Percentiles rank a stretch among this genome's conserved stretches.
These are phyloP conservation scores for Russula lepida DNA, from an alignment of 768 basidiomycete genomes.

Conservation along the genomic window DNA sequence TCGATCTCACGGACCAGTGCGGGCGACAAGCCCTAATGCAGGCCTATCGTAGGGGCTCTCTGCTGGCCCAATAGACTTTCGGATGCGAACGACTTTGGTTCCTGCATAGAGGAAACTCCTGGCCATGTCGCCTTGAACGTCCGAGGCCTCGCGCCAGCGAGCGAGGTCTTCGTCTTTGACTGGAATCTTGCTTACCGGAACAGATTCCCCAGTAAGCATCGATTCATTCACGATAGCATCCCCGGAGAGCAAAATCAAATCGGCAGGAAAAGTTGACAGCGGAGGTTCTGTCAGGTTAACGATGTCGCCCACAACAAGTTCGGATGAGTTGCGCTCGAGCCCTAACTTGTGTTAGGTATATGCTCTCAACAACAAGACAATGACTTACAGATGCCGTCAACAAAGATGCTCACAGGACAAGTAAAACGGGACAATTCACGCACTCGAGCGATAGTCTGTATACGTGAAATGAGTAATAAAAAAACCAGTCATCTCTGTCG, in stretches of 20 bases:
- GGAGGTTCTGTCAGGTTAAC: slow-evolving; percentile 77
- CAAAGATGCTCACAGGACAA: slow-evolving; percentile 63
- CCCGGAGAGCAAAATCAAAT: slow-evolving; percentile 86
- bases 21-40: slow-evolving; percentile 73
- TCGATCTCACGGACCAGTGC: slow-evolving; percentile 54
- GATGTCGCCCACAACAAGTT: slow-evolving; percentile 87
- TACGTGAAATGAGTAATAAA: not conserved
- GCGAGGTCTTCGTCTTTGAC: slow-evolving; percentile 70
- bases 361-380: not conserved
- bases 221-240: slow-evolving; percentile 98
- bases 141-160: slow-evolving; percentile 60
- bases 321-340: slow-evolving; percentile 60
- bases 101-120: slow-evolving; percentile 87
- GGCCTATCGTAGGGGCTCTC: slow-evolving; percentile 48
- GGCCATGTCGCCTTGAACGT: slow-evolving; percentile 50
- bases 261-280: slow-evolving; percentile 73
- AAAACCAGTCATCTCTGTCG: not conserved
- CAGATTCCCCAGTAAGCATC: slow-evolving; percentile 98
- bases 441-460: slow-evolving; percentile 85
- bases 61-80: slow-evolving; percentile 44
- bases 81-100: slow-evolving; percentile 81
- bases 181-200: slow-evolving; percentile 88
- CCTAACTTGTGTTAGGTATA: slow-evolving; percentile 36
- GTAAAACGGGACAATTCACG: slow-evolving; percentile 90
- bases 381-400: slow-evolving; percentile 48